Evolutionary conservation across 2,329 filamentous ascomycete species (phyloP), one percentile per base, ranked within the genome.

Genomic region (Fusarium duplospermum): DNA sequence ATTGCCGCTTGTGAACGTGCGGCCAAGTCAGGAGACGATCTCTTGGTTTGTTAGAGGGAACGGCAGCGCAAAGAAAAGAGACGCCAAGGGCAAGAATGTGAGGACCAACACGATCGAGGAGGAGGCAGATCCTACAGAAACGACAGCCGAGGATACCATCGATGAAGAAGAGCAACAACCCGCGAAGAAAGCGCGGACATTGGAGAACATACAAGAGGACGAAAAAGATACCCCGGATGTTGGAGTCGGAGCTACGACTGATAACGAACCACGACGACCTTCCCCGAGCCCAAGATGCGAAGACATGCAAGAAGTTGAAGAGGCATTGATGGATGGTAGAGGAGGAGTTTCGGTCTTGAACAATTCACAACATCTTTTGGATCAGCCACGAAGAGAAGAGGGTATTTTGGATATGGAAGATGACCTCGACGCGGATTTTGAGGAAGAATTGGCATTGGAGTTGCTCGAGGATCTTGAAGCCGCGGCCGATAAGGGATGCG

Each of bases 11-110:
- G 83, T 88, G n/a, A 84, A 83, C 14, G 87, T 89, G 6, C 84
- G 86, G 38, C 86, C 89, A 0, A 91, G 89, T 36, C 90, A 91
- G 77, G 87, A 87, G 47, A 89, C 87, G 0, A 89, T 92, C 70
- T 83, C 88, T 20, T 78, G 84, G 38, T 91, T 91, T 66, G 80
- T 89, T 9, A 81, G 82, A 38, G 81, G 82, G 0, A 80, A 82
- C n/a, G 80, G 79, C 2, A 73, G 74, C 4, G 66, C 67, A 2
- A 82, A 73, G 62, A 83, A 83, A 74, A 80, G 80, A 42, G 78
- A 80, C 35, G 62, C 47, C 4, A 68, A 63, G 7, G 81, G 79
- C 4, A 62, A 64, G 18, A 70, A 71, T 5, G 64, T 76, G 24
- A 65, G 62, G 14, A 16, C n/a, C 10, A 29, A 69, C 65, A 36